These are phyloP conservation scores for Exophiala phaeomuriformis DNA, from an alignment of 2,329 filamentous ascomycete species.

Conservation along the genomic window DNA sequence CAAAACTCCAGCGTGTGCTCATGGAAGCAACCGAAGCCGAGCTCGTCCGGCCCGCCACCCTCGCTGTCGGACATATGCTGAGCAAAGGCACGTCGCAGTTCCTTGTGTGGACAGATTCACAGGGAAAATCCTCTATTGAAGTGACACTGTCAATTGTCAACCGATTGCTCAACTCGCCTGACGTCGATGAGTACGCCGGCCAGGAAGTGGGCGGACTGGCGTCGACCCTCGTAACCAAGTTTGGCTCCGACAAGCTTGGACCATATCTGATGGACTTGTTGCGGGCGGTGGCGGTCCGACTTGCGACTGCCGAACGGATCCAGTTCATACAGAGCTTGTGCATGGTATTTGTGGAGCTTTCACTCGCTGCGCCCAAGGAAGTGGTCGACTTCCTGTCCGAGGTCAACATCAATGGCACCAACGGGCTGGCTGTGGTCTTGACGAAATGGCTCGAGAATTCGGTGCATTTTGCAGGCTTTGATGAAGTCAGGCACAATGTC, in stretches of 20 bases:
- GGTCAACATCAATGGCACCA: slow-evolving; percentile 66
- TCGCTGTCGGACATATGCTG: slow-evolving; percentile 81
- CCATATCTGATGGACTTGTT: slow-evolving; percentile 84
- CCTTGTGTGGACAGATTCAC: slow-evolving; percentile 74
- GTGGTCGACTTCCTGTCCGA: slow-evolving; percentile 87
- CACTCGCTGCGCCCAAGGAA: slow-evolving; percentile 74
- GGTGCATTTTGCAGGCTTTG: slow-evolving; percentile 93
- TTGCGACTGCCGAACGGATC: slow-evolving; percentile 74
- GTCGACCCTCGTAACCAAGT: slow-evolving; percentile 90
- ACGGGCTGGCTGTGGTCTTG: slow-evolving; percentile 80
- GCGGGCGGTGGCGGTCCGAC: slow-evolving; percentile 75
- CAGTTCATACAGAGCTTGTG: slow-evolving; percentile 94
- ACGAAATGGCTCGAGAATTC: slow-evolving; percentile 97
- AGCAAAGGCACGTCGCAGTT: slow-evolving; percentile 85
- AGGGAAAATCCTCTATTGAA: slow-evolving; percentile 75
- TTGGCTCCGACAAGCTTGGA: slow-evolving; percentile 81
- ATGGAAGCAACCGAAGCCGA: slow-evolving; percentile 81
- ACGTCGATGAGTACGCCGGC: slow-evolving; percentile 85
- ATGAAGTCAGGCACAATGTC: slow-evolving; percentile 93
- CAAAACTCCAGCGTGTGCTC: slow-evolving; percentile 75
- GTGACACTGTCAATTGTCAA: slow-evolving; percentile 77
- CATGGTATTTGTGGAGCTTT: slow-evolving; percentile 85
- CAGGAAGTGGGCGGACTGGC: slow-evolving; percentile 94
- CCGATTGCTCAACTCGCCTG: slow-evolving; percentile 74
- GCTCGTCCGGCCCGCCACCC: slow-evolving; percentile 75